phyloP scores from a whole-genome alignment of 768 basidiomycete genomes.

The Mycena kentingensis region DNA sequence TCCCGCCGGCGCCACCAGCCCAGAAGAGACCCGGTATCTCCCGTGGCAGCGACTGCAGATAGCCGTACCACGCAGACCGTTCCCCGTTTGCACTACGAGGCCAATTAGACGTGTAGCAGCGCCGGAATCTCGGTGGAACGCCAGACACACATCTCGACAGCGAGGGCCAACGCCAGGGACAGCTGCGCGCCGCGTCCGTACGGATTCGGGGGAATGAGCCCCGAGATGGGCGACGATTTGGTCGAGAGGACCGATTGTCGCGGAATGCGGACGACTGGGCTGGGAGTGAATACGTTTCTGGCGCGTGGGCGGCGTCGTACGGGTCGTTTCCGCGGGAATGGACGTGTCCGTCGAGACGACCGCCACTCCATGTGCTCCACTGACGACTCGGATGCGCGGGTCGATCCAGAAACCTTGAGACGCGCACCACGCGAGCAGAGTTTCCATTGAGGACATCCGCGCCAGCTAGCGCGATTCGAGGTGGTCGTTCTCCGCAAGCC shows the following conservation, averaged over 20 bases:
- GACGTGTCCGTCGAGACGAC: slow-evolving; percentile 36
- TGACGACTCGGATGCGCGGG: slow-evolving; percentile 39
- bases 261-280: slow-evolving; percentile 66
- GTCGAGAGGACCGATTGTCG: slow-evolving; percentile 64
- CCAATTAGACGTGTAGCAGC: slow-evolving; percentile 4
- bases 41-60: slow-evolving; percentile 64
- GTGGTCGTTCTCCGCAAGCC: neutral
- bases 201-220: slow-evolving; percentile 43
- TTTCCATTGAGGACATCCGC: slow-evolving; percentile 18
- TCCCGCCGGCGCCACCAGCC: slow-evolving; percentile 35
- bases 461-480: neutral
- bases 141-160: slow-evolving; percentile 61
- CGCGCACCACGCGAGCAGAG: slow-evolving; percentile 51
- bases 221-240: slow-evolving; percentile 52
- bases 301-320: slow-evolving; percentile 32
- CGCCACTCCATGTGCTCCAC: slow-evolving; percentile 33
- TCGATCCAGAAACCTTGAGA: slow-evolving; percentile 50
- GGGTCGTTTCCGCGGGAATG: slow-evolving; percentile 38
- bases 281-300: slow-evolving; percentile 9
- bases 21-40: slow-evolving; percentile 59
- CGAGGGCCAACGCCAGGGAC: slow-evolving; percentile 62
- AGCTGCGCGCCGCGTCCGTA: slow-evolving; percentile 64
- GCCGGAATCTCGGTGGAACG: slow-evolving; percentile 8
- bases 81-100: slow-evolving; percentile 47
- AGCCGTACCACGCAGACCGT: slow-evolving; percentile 62